These are phyloP conservation scores for Trichoderma gracile DNA, from an alignment of 2,329 filamentous ascomycete species.

Conservation along the genomic window DNA sequence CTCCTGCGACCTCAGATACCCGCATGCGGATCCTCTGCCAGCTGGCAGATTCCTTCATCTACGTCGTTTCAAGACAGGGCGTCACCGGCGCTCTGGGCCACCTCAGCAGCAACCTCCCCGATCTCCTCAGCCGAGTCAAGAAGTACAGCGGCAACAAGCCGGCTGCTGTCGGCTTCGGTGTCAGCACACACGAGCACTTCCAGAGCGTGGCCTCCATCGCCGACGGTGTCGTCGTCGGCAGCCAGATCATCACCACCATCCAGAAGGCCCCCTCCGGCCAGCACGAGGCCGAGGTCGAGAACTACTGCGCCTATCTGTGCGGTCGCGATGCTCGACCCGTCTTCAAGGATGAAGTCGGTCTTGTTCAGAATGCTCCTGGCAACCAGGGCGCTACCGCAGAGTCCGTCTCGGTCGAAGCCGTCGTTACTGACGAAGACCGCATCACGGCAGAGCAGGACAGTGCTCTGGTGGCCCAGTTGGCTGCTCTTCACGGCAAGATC, in stretches of 20 bases:
- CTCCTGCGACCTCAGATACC: slow-evolving; percentile 85
- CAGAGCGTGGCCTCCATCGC: slow-evolving; percentile 78
- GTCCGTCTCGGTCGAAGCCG: slow-evolving; percentile 56
- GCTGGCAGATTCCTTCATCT: slow-evolving; percentile 98
- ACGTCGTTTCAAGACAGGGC: slow-evolving; percentile 95
- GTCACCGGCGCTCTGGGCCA: slow-evolving; percentile 88
- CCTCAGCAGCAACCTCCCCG: slow-evolving; percentile 78
- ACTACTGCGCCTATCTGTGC: slow-evolving; percentile 75
- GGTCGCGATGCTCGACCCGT: slow-evolving; percentile 49
- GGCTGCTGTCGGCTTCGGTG: slow-evolving; percentile 90
- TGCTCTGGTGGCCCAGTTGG: slow-evolving; percentile 77
- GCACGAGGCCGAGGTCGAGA: slow-evolving; percentile 69
- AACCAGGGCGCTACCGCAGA: slow-evolving; percentile 45
- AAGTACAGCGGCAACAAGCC: slow-evolving; percentile 89
- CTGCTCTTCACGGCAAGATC: slow-evolving; percentile 76
- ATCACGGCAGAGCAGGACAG: slow-evolving; percentile 57
- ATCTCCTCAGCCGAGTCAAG: slow-evolving; percentile 82
- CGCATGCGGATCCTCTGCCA: slow-evolving; percentile 96
- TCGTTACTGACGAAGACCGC: slow-evolving; percentile 67
- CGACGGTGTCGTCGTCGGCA: slow-evolving; percentile 95
- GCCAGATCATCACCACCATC: slow-evolving; percentile 86
- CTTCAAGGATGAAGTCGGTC: slow-evolving; percentile 64
- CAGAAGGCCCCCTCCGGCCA: slow-evolving; percentile 38
- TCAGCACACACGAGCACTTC: slow-evolving; percentile 95
- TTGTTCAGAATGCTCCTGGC: slow-evolving; percentile 65